Conservation (phyloP, 2,329 filamentous ascomycete species). For the Pseudogymnoascus sp. region DNA sequence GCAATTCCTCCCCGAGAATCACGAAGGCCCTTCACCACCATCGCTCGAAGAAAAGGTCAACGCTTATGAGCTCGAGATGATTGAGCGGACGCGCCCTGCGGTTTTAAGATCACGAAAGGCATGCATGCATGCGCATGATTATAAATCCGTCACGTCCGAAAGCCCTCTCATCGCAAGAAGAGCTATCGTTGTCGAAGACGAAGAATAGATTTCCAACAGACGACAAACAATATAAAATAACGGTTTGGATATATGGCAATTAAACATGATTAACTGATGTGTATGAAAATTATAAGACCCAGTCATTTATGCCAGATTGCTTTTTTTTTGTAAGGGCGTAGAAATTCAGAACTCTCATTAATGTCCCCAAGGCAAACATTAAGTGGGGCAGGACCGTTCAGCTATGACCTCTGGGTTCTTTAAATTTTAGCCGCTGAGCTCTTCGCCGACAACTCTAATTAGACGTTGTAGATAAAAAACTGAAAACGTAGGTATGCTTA, state of each 20-base stretch:
- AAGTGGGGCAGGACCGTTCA: too few species aligned
- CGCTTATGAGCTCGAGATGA: slow-evolving; percentile 38
- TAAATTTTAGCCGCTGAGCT: too few species aligned
- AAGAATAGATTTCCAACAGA: background rate
- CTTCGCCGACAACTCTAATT: too few species aligned
- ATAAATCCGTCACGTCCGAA: slow-evolving; percentile 21
- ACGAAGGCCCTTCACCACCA: slow-evolving; percentile 32
- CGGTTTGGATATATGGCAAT: background rate
- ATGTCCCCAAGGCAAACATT: too few species aligned
- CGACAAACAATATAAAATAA: background rate
- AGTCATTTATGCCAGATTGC: too few species aligned
- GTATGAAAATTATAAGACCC: too few species aligned
- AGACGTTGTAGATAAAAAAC: too few species aligned
- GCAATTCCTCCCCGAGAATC: slow-evolving; percentile 15
- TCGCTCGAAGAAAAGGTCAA: slow-evolving; percentile 46
- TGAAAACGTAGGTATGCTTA: too few species aligned
- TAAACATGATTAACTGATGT: background rate
- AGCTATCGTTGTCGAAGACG: background rate
- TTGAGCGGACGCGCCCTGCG: slow-evolving; percentile 35
- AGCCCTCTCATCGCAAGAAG: slow-evolving; percentile 10
- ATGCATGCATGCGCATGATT: slow-evolving; percentile 47
- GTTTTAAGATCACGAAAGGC: slow-evolving; percentile 43
- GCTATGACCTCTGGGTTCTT: too few species aligned
- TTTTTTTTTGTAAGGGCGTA: too few species aligned
- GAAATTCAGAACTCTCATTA: too few species aligned